These are phyloP conservation scores for Nectriaceae sp. DNA, from an alignment of 2,329 filamentous ascomycete species.

Conservation along the genomic window DNA sequence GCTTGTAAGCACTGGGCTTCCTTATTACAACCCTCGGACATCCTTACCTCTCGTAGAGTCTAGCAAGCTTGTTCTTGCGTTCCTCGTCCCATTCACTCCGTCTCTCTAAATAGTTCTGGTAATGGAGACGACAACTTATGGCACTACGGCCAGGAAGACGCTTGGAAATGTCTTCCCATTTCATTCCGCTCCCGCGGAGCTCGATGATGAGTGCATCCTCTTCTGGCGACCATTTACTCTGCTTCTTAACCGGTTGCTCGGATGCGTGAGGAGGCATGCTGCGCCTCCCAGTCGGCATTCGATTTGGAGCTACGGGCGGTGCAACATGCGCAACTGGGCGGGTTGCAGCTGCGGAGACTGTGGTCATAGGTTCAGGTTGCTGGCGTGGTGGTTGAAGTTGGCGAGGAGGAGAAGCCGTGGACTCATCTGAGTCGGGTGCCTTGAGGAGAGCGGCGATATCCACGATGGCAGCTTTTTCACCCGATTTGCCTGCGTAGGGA, in stretches of 20 bases:
- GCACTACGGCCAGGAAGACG: constrained; percentile 85
- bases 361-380: constrained; percentile 16
- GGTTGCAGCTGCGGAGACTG: constrained; percentile 17
- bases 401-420: constrained; percentile 50
- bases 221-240: constrained; percentile 94
- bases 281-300: constrained; percentile 34
- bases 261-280: constrained; percentile 49
- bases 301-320: constrained; percentile 34
- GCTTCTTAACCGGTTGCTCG: constrained; percentile 82
- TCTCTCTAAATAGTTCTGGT: constrained; percentile 95
- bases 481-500: constrained; percentile 27
- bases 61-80: constrained; percentile 92
- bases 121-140: constrained; percentile 92
- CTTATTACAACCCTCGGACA: too few species aligned
- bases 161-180: constrained; percentile 98
- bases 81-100: constrained; percentile 96
- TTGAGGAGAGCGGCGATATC: constrained; percentile 93
- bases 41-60: constrained; percentile 85
- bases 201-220: constrained; percentile 95
- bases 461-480: constrained; percentile 68
- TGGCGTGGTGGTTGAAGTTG: constrained; percentile 23
- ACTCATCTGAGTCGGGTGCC: constrained; percentile 72
- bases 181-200: constrained; percentile 87
- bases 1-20: neutral
- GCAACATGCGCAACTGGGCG: constrained; percentile 28